Percentiles rank a stretch among this genome's conserved stretches.
Evolutionary conservation across 495 filamentous ascomycete species (phyloP).

Genomic region (Aspergillus conjunctus): DNA sequence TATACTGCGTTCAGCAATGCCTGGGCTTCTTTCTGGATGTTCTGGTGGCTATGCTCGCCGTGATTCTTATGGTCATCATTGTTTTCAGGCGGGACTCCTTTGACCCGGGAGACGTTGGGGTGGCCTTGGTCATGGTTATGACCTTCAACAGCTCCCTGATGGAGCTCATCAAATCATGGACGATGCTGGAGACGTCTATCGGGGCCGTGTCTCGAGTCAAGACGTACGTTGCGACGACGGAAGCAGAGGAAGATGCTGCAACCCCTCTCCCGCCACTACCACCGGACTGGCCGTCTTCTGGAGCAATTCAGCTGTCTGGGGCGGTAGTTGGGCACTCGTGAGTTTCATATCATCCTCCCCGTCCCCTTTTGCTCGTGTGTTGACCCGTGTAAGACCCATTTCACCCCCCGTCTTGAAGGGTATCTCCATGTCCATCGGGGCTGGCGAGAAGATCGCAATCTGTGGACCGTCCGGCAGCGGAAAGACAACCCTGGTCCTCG

Average conservation of each 20-base stretch:
- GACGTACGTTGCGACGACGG: constrained; percentile 38
- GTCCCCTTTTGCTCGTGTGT: neutral
- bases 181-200: constrained; percentile 52
- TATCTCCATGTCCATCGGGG: constrained; percentile 26
- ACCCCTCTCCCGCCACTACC: neutral
- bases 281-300: constrained; percentile 27
- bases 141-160: constrained; percentile 49
- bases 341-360: neutral
- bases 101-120: constrained; percentile 63
- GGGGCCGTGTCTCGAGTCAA: constrained; percentile 52
- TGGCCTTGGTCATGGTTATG: constrained; percentile 62
- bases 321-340: neutral
- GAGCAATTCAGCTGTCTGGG: neutral
- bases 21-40: constrained; percentile 65
- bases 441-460: constrained; percentile 33
- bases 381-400: neutral
- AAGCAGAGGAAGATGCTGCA: constrained; percentile 26
- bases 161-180: constrained; percentile 48
- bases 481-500: constrained; percentile 37
- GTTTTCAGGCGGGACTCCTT: constrained; percentile 33
- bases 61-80: constrained; percentile 50
- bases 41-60: constrained; percentile 59
- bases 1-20: constrained; percentile 70
- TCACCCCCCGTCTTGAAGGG: constrained; percentile 23
- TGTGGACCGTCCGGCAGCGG: constrained; percentile 38